Percentiles rank a stretch among this genome's conserved stretches.
Conservation (phyloP, 805 yeast genomes). For the Saccharomycopsis olivae region DNA sequence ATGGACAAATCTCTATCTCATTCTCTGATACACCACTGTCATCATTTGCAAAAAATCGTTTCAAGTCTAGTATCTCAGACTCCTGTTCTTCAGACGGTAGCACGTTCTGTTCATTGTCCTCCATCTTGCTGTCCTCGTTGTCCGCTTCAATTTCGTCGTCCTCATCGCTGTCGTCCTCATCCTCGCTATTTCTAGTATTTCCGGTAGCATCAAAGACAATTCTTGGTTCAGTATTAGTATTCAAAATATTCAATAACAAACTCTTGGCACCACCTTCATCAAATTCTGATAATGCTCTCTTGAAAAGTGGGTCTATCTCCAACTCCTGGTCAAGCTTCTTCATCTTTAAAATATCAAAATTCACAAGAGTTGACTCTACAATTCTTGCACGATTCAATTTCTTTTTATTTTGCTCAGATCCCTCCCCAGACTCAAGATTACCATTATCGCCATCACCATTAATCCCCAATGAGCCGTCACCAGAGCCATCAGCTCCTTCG, state of each 20-base stretch:
- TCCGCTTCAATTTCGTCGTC: conserved; percentile 20
- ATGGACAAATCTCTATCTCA: conserved; percentile 50
- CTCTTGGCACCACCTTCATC: conserved; percentile 81
- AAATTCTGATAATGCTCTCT: conserved; percentile 63
- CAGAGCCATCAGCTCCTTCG: conserved; percentile 16
- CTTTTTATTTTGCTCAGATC: conserved; percentile 23
- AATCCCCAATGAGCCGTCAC: conserved; percentile 4
- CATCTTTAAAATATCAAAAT: conserved; percentile 39
- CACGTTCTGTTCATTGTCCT: conserved; percentile 3
- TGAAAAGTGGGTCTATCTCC: conserved; percentile 63
- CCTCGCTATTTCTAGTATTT: conserved; percentile 16
- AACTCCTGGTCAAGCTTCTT: conserved; percentile 55
- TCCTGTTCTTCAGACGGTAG: conserved; percentile 12
- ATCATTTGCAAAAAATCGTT: conserved; percentile 20
- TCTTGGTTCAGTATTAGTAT: conserved; percentile 23
- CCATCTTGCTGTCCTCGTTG: conserved; percentile 14
- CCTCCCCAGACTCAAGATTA: conserved; percentile 19
- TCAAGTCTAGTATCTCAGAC: conserved; percentile 5
- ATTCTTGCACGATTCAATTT: conserved; percentile 21
- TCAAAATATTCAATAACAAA: conserved; percentile 50
- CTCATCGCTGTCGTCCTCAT: conserved; percentile 17
- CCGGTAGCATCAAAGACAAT: conserved; percentile 52
- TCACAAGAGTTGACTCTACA: conserved; percentile 38
- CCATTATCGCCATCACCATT: conserved; percentile 22
- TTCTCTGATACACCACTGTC: conserved; percentile 13